These are phyloP conservation scores for Claviceps monticola DNA, from an alignment of 2,329 filamentous ascomycete species.

Conservation along the genomic window DNA sequence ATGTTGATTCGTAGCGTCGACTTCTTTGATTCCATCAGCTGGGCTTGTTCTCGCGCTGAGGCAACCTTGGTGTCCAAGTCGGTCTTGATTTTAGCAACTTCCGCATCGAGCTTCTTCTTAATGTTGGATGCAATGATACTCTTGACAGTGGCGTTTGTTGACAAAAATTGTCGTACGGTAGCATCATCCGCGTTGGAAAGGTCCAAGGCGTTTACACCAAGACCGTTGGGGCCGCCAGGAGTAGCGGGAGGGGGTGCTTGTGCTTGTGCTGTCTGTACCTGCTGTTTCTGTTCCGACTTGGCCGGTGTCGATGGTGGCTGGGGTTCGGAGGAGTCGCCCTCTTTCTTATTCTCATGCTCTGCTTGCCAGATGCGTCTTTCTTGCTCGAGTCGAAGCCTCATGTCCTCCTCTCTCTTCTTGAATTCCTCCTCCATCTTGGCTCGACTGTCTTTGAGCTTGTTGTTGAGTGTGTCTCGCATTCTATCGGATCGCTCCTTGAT, in stretches of 20 bases:
- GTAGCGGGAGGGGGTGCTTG: slow-evolving; percentile 10
- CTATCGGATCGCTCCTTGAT: slow-evolving; percentile 53
- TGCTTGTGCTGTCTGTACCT: slow-evolving; percentile 7
- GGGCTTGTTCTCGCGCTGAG: slow-evolving; percentile 46
- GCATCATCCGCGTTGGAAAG: slow-evolving; percentile 38
- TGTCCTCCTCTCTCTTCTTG: slow-evolving; percentile 39
- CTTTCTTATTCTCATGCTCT: slow-evolving; percentile 26
- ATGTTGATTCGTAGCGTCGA: slow-evolving; percentile 63
- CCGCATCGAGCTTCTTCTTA: slow-evolving; percentile 53
- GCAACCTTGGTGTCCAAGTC: slow-evolving; percentile 41
- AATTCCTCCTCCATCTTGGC: slow-evolving; percentile 36
- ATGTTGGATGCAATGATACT: slow-evolving; percentile 47
- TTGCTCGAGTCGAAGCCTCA: slow-evolving; percentile 45
- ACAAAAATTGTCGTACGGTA: slow-evolving; percentile 42
- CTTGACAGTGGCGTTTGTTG: slow-evolving; percentile 42
- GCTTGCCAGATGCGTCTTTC: slow-evolving; percentile 49
- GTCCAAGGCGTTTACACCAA: slow-evolving; percentile 23
- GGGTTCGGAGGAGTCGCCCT: slow-evolving; percentile 9
- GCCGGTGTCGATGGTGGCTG: slow-evolving; percentile 13
- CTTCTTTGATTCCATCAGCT: slow-evolving; percentile 63
- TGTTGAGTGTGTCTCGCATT: slow-evolving; percentile 55
- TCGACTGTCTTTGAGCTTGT: slow-evolving; percentile 55
- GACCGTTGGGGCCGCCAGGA: slow-evolving; percentile 21
- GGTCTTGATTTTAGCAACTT: slow-evolving; percentile 46
- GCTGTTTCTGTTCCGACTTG: slow-evolving; percentile 27